Conservation (phyloP, 208 protist species). For the Acanthamoeba lugdunensis region DNA sequence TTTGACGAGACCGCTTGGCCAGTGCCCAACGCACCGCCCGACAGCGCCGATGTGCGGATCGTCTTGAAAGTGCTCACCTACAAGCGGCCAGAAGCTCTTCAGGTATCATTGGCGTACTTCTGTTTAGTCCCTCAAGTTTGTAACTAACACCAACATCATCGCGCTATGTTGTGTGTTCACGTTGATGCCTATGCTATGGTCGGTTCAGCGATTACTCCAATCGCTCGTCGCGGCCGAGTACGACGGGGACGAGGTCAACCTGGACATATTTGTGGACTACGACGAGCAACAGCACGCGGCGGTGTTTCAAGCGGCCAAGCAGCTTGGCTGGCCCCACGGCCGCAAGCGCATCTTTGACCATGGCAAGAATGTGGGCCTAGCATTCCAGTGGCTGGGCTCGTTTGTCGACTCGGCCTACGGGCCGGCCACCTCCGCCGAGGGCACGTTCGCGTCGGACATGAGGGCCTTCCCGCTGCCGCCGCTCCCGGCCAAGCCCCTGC, state of each 20-base stretch:
- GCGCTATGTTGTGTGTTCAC: neutral
- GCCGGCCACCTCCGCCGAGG: neutral
- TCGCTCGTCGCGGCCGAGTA: neutral
- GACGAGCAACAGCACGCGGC: neutral
- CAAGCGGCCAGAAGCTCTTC: neutral
- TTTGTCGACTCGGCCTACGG: neutral
- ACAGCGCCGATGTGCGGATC: neutral
- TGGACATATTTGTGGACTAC: slow-evolving; percentile 65
- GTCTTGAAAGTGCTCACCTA: slow-evolving; percentile 31
- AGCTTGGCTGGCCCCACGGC: slow-evolving; percentile 1
- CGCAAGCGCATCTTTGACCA: slow-evolving; percentile 29
- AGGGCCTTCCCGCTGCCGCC: neutral
- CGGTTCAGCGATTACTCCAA: neutral
- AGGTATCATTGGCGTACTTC: too few relatives aligned
- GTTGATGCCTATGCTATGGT: neutral
- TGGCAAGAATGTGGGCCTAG: neutral
- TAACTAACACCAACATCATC: too few relatives aligned
- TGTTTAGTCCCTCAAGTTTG: too few relatives aligned
- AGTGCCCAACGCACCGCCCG: neutral
- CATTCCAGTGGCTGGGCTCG: slow-evolving; percentile 22
- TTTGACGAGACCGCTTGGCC: neutral
- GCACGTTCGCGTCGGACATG: neutral
- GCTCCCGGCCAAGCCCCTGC: neutral
- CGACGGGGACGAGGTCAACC: slow-evolving; percentile 40
- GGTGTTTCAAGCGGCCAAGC: neutral